A percentile compares a stretch with the other conserved stretches of the same genome.
Evolutionary conservation across 306 rosid genomes (phyloP).

Genomic region (Fagus sylvatica): DNA sequence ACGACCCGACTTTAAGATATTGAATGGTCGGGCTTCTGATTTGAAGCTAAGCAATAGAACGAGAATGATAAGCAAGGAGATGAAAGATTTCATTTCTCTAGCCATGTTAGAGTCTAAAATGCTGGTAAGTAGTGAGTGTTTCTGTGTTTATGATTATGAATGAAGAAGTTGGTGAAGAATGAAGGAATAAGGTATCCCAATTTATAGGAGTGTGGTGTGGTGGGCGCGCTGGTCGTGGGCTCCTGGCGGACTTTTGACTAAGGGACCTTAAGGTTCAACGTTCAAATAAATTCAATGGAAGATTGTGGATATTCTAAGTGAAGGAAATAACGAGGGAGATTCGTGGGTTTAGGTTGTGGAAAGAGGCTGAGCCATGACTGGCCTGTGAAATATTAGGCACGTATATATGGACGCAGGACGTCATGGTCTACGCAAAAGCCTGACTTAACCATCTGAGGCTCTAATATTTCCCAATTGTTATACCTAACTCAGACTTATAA

Average conservation of each 20-base stretch:
- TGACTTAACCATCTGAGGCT: background rate
- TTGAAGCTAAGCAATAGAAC: background rate
- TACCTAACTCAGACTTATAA: no score
- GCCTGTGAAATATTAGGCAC: no score
- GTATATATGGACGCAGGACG: background rate
- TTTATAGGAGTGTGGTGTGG: background rate
- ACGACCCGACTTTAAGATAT: background rate
- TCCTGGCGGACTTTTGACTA: background rate
- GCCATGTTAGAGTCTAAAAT: background rate
- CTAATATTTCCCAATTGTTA: no score
- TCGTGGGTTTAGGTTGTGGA: conserved; percentile 9
- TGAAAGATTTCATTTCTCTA: background rate
- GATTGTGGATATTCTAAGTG: background rate
- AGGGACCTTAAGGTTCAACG: background rate
- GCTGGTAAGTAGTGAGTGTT: background rate
- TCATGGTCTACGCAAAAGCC: conserved; percentile 6
- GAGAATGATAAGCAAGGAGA: background rate
- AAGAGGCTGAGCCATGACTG: background rate
- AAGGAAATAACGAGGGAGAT: conserved; percentile 16
- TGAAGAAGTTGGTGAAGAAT: no score
- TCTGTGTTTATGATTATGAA: no score
- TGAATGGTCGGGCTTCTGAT: conserved; percentile 24
- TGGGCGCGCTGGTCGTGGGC: no score
- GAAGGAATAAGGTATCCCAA: no score
- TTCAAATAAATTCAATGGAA: conserved; percentile 9